phyloP scores from a whole-genome alignment of 2,329 filamentous ascomycete genomes.

The Colletotrichum sp. region DNA sequence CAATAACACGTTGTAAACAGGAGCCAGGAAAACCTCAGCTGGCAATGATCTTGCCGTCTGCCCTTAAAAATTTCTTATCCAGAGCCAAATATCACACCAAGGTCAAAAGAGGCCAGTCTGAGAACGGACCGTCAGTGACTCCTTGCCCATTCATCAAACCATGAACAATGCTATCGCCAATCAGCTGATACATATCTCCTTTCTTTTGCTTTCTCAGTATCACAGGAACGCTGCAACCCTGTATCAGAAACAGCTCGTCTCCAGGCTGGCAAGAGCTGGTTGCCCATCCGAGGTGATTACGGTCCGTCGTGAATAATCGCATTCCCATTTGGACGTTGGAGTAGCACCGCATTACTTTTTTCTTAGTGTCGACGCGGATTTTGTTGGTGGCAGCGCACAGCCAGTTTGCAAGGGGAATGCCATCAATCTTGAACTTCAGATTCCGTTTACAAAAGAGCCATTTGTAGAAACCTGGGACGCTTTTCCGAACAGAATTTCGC shows the following conservation, averaged over 20 bases:
- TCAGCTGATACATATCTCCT: too few species aligned
- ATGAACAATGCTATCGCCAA: too few species aligned
- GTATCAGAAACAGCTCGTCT: not conserved
- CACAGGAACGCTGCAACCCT: not conserved
- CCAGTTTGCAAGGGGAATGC: not conserved
- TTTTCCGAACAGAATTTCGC: not conserved
- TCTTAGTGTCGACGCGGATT: not conserved
- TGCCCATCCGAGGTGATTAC: not conserved
- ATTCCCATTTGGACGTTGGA: not conserved
- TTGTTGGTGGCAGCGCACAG: not conserved
- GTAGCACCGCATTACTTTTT: not conserved
- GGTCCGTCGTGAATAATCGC: not conserved
- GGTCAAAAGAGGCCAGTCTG: too few species aligned
- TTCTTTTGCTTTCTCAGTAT: too few species aligned
- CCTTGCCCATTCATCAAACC: too few species aligned
- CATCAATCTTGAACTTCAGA: not conserved
- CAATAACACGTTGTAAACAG: too few species aligned
- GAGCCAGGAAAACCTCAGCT: too few species aligned
- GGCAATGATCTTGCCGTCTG: too few species aligned
- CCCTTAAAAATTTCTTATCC: too few species aligned
- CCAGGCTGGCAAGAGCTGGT: not conserved
- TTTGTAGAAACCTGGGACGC: not conserved
- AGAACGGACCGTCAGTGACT: too few species aligned
- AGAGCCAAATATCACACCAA: too few species aligned
- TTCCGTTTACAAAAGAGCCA: not conserved